Evolutionary conservation across 2,329 filamentous ascomycete genomes (phyloP), one percentile per base, ranked within the genome.

Genomic region (Verticillium nonalfalfae): DNA sequence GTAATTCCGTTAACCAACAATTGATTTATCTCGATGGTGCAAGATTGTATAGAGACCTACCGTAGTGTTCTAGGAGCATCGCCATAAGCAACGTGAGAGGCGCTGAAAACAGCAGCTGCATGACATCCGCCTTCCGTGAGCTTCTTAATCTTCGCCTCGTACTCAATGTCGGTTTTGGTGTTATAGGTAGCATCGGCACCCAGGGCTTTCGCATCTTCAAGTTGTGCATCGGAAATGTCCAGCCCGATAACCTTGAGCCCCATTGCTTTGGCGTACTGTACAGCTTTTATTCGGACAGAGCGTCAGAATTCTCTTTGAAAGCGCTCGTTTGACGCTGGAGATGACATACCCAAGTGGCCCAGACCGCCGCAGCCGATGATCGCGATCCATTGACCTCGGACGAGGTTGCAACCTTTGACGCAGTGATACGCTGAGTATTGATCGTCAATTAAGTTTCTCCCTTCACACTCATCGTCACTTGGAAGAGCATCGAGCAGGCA

Each of bases 241-340:
- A 81, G 71, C 21, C 73, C 78, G 13, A 79, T 72, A 7, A 75
- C 73, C 59, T 74, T 74, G 60, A 75, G 69, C 14, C 76, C 77
- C 74, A 78, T 77, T 21, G 78, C 78, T 65, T 78, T 79, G 15
- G 77, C 77, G 65, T 73, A 80, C 63, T 80, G 77, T 18, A 40
- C 31, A 39, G 31, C 11, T 58, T 39, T 45, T 45, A 7, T 45
- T n/a, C 26, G 26, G 14, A 7, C 2, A n/a, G 18, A 15, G 39
- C 15, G 15, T n/a, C 9, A 39, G 10, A 10, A 26, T 26, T 26
- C 26, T 2, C 26, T 26, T 26, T 26, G 9, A 39, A 15, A 15
- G 1, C 13, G 13, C 3, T 13, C 6, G 4, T 15, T 39, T 7
- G 6, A 45, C 7, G 39, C 5, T n/a, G 14, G n/a, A 45, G 13